phyloP scores from a whole-genome alignment of 345 rosid genomes.

The Psidium guajava region DNA sequence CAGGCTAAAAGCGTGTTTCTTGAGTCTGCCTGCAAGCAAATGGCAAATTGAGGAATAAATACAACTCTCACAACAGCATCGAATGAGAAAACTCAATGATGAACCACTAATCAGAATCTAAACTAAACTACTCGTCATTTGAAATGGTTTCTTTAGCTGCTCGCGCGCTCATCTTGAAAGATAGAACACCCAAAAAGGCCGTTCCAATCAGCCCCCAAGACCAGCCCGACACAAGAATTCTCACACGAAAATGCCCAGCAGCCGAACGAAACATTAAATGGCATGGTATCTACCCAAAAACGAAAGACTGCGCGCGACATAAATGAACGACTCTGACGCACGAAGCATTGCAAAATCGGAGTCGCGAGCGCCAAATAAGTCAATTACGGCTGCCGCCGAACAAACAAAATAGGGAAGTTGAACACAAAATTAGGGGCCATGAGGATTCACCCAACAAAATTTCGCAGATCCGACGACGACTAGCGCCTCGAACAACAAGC shows the following conservation, averaged over 20 bases:
- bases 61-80: not conserved
- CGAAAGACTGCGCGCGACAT: not conserved
- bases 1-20: not conserved
- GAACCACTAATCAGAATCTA: not conserved
- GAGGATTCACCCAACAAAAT: not conserved
- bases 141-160: not conserved
- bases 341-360: not conserved
- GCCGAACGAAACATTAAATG: not conserved
- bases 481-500: not conserved
- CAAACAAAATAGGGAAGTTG: not conserved
- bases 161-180: not conserved
- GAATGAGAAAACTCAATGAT: not conserved
- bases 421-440: not conserved
- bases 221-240: not conserved
- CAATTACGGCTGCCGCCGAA: not conserved
- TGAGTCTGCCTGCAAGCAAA: not conserved
- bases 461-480: not conserved
- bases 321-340: not conserved
- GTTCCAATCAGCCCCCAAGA: not conserved
- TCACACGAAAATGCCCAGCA: not conserved
- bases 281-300: not conserved
- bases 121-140: not conserved
- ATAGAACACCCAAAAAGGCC: not conserved
- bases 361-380: not conserved
- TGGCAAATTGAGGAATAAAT: not conserved